Percentiles rank a stretch among this genome's conserved stretches.
Conservation (phyloP, 345 rosid species). For the Arabidopsis thaliana region TAIR10.1 NC_003070.9:25806501-25807000, state of each 20-base stretch:
- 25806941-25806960: constrained; percentile 51
- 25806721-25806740: constrained; percentile 72
- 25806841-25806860: constrained; percentile 50
- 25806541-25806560: constrained; percentile 61
- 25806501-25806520: constrained; percentile 49
- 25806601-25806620: constrained; percentile 48
- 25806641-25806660: constrained; percentile 38
- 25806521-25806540: constrained; percentile 58
- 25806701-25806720: constrained; percentile 38
- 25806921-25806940: constrained; percentile 60
- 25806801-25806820: constrained; percentile 57
- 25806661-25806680: constrained; percentile 46
- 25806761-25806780: constrained; percentile 65
- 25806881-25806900: constrained; percentile 72
- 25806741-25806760: constrained; percentile 63
- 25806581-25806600: constrained; percentile 43
- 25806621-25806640: constrained; percentile 56
- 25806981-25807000: constrained; percentile 57
- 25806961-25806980: constrained; percentile 49
- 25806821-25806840: constrained; percentile 48
- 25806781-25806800: constrained; percentile 69
- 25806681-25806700: constrained; percentile 45
- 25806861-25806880: constrained; percentile 50
- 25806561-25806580: constrained; percentile 46
- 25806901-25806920: constrained; percentile 92